Conservation (phyloP, 345 rosid genomes). For the Gossypium sturtianum region DNA sequence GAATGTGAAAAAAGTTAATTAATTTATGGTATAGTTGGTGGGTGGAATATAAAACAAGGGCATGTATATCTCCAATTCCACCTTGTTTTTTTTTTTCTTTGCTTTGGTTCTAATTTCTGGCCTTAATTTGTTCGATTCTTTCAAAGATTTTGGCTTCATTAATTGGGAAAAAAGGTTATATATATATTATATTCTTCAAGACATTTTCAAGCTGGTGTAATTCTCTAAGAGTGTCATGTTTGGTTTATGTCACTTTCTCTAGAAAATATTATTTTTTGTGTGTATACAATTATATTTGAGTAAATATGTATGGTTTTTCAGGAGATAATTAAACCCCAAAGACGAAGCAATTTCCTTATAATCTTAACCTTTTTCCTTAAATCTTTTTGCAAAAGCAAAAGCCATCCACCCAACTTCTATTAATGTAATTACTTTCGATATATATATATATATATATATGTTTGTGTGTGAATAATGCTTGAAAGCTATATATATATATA, state of each 20-base stretch:
- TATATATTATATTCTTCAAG: constrained; percentile 1
- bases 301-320: neutral
- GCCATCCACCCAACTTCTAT: constrained; percentile 12
- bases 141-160: constrained; percentile 22
- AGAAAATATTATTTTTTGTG: neutral
- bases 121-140: constrained; percentile 8
- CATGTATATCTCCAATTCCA: neutral
- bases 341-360: constrained; percentile 17
- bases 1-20: no score
- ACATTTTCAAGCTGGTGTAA: constrained; percentile 18
- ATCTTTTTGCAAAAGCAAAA: constrained; percentile 20
- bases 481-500: neutral
- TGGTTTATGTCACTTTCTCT: constrained; percentile 38
- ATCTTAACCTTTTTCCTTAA: constrained; percentile 13
- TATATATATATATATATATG: no score
- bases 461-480: neutral
- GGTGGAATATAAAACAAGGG: no score
- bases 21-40: no score
- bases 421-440: no score
- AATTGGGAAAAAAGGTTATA: neutral
- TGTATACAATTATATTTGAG: neutral
- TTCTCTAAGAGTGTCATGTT: constrained; percentile 19
- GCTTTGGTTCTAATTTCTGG: neutral
- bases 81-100: neutral
- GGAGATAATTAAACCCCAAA: constrained; percentile 11